Base-by-base conservation (phyloP, 192 early-diverging fungal species). In the Umbelopsis isabellina region DNA sequence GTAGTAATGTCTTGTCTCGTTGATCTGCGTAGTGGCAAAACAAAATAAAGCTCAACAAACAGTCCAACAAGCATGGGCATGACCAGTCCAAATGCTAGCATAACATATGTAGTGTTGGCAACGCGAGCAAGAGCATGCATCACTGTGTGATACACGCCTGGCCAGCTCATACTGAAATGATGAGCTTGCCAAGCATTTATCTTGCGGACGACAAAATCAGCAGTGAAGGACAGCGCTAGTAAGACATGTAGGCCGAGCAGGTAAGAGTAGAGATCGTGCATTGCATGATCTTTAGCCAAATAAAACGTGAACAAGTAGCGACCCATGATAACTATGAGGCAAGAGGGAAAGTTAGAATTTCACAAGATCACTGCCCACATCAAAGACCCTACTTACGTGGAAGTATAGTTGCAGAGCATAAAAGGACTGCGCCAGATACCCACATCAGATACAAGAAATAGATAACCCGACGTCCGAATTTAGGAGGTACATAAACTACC, bases 201-300 rank as follows among this genome's bases (percentile, higher is more conserved):
- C 35, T 66, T 51, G 69, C 55, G 48, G 71, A 68, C 51, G 58
- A 45, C 47, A 74, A 71, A 88, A 37, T 75, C 83, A 44, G 75
- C 49, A 51, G 44, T 15, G 67, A 75, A 35, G 50, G 58, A 70
- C 16, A 79, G 10, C 27, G 30, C 33, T 37, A 72, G 50, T 45
- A 88, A 69, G 18, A 88, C 69, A 65, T 90, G 86, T 30, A 91
- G 64, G 1, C 97, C 97, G 25, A 93, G 58, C 2, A 84, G 70
- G 61, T 93, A 86, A 20, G 93, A 77, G 71, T 94, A 90, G 13
- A 95, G 49, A 73, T 98, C 96, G 74, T 96, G 93, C 1, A 90
- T 79, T 9, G 84, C 78, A 45, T 84, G 72, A 46, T 85, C 83
- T 22, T 72, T 75, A 22, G 85, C 80, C 16, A 83, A 51, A 49